These are phyloP conservation scores for Tricladium varicosporioides DNA, from an alignment of 2,329 filamentous ascomycete genomes.

Conservation along the genomic window DNA sequence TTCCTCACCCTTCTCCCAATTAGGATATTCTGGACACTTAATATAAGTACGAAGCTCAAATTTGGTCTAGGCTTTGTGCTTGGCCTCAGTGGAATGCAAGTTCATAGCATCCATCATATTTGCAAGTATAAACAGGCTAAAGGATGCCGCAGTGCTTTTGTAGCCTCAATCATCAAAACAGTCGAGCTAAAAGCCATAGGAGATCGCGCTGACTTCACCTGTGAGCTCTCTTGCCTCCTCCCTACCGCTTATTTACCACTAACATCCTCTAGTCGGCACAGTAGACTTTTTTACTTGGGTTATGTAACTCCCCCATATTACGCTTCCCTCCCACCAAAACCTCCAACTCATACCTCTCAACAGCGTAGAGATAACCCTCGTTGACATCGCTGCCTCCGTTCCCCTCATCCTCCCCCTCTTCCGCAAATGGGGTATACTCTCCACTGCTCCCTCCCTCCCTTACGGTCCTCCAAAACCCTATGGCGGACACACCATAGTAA, in stretches of 20 bases:
- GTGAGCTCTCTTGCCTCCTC: conserved; percentile 29
- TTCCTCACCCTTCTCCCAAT: conserved; percentile 13
- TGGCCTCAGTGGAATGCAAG: conserved; percentile 13
- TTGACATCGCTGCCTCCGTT: conserved; percentile 20
- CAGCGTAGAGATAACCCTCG: conserved; percentile 18
- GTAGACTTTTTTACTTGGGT: conserved; percentile 17
- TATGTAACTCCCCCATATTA: conserved; percentile 5
- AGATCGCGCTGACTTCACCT: conserved; percentile 13
- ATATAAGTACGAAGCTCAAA: conserved; percentile 11
- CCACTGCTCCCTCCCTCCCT: background rate
- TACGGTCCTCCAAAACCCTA: background rate
- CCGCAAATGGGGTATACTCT: background rate
- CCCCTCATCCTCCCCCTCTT: conserved; percentile 20
- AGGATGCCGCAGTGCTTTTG: conserved; percentile 8
- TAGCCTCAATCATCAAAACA: conserved; percentile 14
- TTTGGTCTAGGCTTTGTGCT: conserved; percentile 11
- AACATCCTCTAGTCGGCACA: background rate
- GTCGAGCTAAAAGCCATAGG: conserved; percentile 8
- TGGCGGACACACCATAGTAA: background rate
- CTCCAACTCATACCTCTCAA: conserved; percentile 1
- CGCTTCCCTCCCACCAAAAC: background rate
- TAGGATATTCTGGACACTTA: conserved; percentile 12
- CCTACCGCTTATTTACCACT: background rate
- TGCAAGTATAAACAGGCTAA: background rate
- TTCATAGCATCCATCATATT: background rate